Conservation (phyloP, 768 basidiomycete species). For the Dacryopinax primogenitus region DNA sequence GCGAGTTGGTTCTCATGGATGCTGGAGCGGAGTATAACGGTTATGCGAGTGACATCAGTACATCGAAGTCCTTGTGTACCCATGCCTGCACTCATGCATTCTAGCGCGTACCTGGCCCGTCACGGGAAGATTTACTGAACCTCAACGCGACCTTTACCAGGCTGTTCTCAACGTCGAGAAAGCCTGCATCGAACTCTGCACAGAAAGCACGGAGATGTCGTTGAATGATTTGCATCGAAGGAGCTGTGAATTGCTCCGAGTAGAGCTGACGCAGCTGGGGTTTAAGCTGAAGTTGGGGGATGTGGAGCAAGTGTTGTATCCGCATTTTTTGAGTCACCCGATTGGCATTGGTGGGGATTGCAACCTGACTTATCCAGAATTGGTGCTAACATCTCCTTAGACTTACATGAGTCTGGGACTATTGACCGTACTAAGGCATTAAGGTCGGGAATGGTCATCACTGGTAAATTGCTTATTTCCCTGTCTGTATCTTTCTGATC, state of each 20-base stretch:
- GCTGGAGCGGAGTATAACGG: slow-evolving; percentile 90
- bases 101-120: slow-evolving; percentile 79
- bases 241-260: slow-evolving; percentile 51
- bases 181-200: slow-evolving; percentile 26
- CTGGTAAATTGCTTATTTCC: slow-evolving; percentile 61
- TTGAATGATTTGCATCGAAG: slow-evolving; percentile 65
- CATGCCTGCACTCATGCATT: slow-evolving; percentile 9
- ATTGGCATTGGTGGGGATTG: slow-evolving; percentile 64
- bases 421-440: slow-evolving; percentile 23
- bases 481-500: slow-evolving; percentile 27
- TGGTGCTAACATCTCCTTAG: slow-evolving; percentile 28
- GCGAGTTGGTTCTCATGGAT: slow-evolving; percentile 74
- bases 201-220: slow-evolving; percentile 38
- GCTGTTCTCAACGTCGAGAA: slow-evolving; percentile 32
- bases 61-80: slow-evolving; percentile 18
- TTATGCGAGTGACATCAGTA: slow-evolving; percentile 91
- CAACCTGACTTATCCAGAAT: neutral
- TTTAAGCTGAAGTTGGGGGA: slow-evolving; percentile 48
- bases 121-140: slow-evolving; percentile 59
- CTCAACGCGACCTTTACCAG: slow-evolving; percentile 76
- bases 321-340: slow-evolving; percentile 84
- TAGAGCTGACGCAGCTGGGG: slow-evolving; percentile 67
- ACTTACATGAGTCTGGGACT: slow-evolving; percentile 69
- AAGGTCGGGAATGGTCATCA: slow-evolving; percentile 75
- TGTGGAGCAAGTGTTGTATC: slow-evolving; percentile 65